Base-by-base conservation (phyloP, 345 rosid species). In the Lenwebbia sp. region DNA sequence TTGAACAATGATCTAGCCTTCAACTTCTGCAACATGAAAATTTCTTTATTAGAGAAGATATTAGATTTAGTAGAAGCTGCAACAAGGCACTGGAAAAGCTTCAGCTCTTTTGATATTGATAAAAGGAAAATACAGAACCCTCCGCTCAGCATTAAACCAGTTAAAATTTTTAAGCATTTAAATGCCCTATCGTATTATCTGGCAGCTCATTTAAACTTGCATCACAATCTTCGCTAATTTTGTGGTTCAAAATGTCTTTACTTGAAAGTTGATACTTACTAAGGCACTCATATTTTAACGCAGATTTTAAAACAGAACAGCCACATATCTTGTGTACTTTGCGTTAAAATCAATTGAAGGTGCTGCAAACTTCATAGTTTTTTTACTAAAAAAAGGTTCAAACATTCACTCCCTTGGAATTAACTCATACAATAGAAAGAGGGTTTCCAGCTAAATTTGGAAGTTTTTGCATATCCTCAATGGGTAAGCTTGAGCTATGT, bases 1-100 rank as follows among this genome's bases (percentile, higher is more conserved):
- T 92, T 93, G 78, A 95, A 94, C 89, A 96, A 92, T 70, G 98
- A 96, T 87, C 90, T 94, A 83, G 93, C 93, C 88, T 94, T 96
- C 85, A 93, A 89, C 44, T 92, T 88, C 99, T 97, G 95, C 88
- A 89, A 89, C 82, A 88, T 26, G 81, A n/a, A 82, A 47, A 56
- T 85, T 53, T 56, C 65, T 87, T 88, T 52, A 92, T 89, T 83
- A 87, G 83, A 2, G 15, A 74, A 50, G 47, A 83, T 83, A 26
- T 10, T 37, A 54, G 28, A 54, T 83, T 17, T 54, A 53, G 84
- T 83, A 33, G n/a, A 54, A 83, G 40, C 58, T 21, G 44, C 84
- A 30, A 53, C 47, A 70, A 70, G 47, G 47, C 47, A 70, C 25
- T 37, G 78, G 78, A 70, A 70, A 70, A 70, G 47, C 78, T 33